phyloP scores from a whole-genome alignment of 768 basidiomycete genomes.

The Leccinum disarticulatum region DNA sequence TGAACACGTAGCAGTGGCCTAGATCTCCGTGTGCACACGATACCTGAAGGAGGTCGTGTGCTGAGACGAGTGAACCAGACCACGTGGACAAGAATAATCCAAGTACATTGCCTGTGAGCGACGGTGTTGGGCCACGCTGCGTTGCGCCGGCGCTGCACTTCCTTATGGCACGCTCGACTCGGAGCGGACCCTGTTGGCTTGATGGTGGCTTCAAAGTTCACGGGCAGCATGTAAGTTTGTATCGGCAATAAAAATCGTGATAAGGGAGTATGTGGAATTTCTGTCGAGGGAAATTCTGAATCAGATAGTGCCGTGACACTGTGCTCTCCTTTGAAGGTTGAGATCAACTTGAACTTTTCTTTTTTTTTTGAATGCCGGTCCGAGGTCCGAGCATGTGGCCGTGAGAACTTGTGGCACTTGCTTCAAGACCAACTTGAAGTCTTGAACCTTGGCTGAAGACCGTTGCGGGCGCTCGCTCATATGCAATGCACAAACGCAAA shows the following conservation, averaged over 20 bases:
- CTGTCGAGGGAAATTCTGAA: background rate
- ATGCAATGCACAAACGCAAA: slow-evolving; percentile 29
- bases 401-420: background rate
- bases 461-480: too few relatives aligned
- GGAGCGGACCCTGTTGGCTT: background rate
- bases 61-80: background rate
- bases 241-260: background rate
- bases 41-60: background rate
- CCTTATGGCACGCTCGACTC: background rate
- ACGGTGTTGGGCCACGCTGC: background rate
- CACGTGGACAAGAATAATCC: background rate
- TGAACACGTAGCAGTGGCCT: background rate
- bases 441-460: too few relatives aligned
- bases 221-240: background rate
- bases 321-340: background rate
- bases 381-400: background rate
- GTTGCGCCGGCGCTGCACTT: background rate
- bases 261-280: background rate
- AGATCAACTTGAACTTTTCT: too few relatives aligned
- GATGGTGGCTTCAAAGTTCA: background rate
- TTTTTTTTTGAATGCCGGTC: background rate
- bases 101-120: background rate
- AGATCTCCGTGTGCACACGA: background rate
- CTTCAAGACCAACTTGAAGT: background rate
- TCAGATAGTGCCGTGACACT: background rate